Evolutionary conservation across 2,329 filamentous ascomycete species (phyloP).

Genomic region (Berkeleyomyces rouxiae): DNA sequence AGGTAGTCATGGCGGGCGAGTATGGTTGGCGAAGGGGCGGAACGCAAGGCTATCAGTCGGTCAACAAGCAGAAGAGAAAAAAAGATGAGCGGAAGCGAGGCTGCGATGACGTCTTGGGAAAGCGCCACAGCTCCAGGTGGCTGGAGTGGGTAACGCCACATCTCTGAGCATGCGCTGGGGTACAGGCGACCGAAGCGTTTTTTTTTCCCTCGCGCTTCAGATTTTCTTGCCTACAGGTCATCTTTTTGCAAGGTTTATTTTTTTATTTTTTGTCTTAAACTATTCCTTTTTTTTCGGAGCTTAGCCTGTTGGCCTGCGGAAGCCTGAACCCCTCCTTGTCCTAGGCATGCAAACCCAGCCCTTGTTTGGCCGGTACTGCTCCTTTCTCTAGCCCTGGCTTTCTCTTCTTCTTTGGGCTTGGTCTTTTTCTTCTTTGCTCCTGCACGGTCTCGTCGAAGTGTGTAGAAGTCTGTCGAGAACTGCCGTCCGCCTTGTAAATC

Average conservation of each 20-base stretch:
- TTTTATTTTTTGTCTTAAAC: neutral
- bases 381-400: neutral
- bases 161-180: neutral
- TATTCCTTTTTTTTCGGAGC: neutral
- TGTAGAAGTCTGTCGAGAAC: too few species aligned
- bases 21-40: neutral
- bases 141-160: neutral
- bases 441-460: too few species aligned
- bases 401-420: neutral
- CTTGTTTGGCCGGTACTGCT: neutral
- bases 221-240: neutral
- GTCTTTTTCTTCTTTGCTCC: too few species aligned
- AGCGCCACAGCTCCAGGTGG: neutral
- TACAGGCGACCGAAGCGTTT: neutral
- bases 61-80: too few species aligned
- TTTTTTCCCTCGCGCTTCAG: neutral
- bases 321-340: neutral
- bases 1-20: neutral
- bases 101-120: neutral
- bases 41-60: too few species aligned
- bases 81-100: neutral
- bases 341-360: neutral
- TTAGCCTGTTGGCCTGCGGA: neutral
- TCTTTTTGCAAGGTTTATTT: neutral
- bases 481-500: too few species aligned